Base-by-base conservation (phyloP, 2,329 filamentous ascomycete genomes). In the Pestalotiopsis fici region DNA sequence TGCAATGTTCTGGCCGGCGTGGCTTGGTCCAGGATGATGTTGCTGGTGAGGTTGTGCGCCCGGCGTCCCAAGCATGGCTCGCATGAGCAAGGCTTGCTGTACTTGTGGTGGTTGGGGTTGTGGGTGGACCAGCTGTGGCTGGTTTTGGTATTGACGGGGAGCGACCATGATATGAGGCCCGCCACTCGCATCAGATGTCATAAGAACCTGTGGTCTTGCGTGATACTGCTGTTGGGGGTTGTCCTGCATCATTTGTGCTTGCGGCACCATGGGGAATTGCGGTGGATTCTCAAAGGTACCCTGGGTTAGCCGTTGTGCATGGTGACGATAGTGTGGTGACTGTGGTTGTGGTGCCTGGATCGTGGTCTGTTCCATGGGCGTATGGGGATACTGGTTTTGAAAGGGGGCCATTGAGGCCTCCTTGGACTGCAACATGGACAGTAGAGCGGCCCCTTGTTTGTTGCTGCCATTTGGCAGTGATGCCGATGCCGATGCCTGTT, bases 321-420 rank as follows among this genome's bases (percentile, higher is more conserved):
- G 81, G 63, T 86, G 85, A 66, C 87, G 84, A 74, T 88, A 85
- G 61, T 90, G 88, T 6, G 89, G 88, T 55, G 86, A 87, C 54
- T 80, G 82, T 15, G 89, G 87, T 74, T 87, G 84, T 31, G 84
- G 75, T 25, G 85, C 82, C 28, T 86, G 82, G 4, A 77, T 75
- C 63, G 83, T 78, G 21, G 83, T 81, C 69, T 88, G 86, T 15
- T 91, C 87, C 37, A 87, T 76, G 9, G 88, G 86, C 4, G 87
- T 88, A 63, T 84, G 83, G 55, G 82, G 84, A 68, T 77, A 74
- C 18, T 66, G 59, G 59, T 64, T 63, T 35, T 31, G 50, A 15
- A 31, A 27, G 7, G 68, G 64, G 13, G 70, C 65, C 68, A 77
- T 71, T 71, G 78, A 72, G n/a, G 69, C 50, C 74, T 74, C 69